phyloP scores from a whole-genome alignment of 202 grass and related monocot genomes.

The Setaria viridis region DNA sequence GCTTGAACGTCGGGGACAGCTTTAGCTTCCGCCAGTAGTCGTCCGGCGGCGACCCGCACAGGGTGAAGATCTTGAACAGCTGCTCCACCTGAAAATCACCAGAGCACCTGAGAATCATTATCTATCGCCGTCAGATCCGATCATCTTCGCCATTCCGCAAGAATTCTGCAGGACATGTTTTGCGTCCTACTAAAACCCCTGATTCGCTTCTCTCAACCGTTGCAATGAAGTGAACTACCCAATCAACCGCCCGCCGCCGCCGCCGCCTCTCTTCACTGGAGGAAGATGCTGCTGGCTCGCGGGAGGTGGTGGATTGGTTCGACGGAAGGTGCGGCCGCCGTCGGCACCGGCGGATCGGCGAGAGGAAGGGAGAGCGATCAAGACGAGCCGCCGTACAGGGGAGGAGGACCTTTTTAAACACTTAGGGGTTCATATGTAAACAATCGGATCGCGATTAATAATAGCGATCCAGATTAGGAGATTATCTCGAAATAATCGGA shows the following conservation, averaged over 20 bases:
- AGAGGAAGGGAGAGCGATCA: neutral
- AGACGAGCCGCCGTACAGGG: neutral
- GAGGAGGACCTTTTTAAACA: neutral
- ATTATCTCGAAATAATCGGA: too few relatives aligned
- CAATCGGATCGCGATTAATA: too few relatives aligned
- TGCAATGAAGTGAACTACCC: too few relatives aligned
- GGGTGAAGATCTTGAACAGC: conserved; percentile 60
- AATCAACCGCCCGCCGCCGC: too few relatives aligned
- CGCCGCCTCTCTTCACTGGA: too few relatives aligned
- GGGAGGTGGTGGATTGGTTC: neutral
- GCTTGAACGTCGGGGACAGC: conserved; percentile 44
- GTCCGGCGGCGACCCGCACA: conserved; percentile 68
- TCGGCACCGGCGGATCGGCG: neutral
- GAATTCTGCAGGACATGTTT: neutral
- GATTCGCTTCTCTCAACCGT: too few relatives aligned
- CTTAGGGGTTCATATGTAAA: neutral
- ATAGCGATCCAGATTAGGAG: too few relatives aligned
- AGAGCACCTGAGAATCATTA: neutral
- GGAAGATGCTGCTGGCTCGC: too few relatives aligned
- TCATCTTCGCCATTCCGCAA: neutral
- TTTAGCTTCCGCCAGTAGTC: conserved; percentile 65
- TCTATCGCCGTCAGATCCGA: neutral
- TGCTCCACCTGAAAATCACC: conserved; percentile 51
- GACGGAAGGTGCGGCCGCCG: neutral
- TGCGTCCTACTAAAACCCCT: neutral